Percentiles rank a stretch among this genome's conserved stretches.
Conservation (phyloP, 2,329 filamentous ascomycete genomes). For the Ceratocystis variospora region DNA sequence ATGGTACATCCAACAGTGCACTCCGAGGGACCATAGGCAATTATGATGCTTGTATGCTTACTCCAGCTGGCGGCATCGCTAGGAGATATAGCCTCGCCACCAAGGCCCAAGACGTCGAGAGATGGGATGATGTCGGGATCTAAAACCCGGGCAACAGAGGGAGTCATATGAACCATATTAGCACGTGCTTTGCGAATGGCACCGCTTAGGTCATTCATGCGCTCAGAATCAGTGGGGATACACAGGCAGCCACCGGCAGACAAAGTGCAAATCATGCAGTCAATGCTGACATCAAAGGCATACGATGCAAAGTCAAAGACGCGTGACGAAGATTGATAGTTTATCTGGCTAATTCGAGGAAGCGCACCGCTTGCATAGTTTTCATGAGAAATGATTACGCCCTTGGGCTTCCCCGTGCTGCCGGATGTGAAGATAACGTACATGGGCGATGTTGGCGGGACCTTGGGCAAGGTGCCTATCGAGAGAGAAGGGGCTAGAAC, state of each 20-base stretch:
- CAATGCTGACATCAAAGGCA: slow-evolving; percentile 42
- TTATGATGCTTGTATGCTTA: slow-evolving; percentile 33
- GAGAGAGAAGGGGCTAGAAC: slow-evolving; percentile 3
- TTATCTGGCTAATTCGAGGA: slow-evolving; percentile 31
- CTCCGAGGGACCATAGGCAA: slow-evolving; percentile 41
- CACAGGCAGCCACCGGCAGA: slow-evolving; percentile 37
- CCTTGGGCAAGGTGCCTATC: slow-evolving; percentile 24
- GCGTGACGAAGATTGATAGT: slow-evolving; percentile 31
- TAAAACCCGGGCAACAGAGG: slow-evolving; percentile 36
- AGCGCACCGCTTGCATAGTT: slow-evolving; percentile 35
- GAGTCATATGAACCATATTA: slow-evolving; percentile 40
- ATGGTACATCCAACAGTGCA: slow-evolving; percentile 40
- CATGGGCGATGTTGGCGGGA: slow-evolving; percentile 33
- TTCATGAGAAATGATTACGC: slow-evolving; percentile 39
- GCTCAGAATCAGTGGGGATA: slow-evolving; percentile 40
- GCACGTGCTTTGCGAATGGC: slow-evolving; percentile 32
- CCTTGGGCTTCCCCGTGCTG: slow-evolving; percentile 50
- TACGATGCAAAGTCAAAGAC: slow-evolving; percentile 39
- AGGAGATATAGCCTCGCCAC: slow-evolving; percentile 40
- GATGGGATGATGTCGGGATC: slow-evolving; percentile 34
- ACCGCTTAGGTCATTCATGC: slow-evolving; percentile 37
- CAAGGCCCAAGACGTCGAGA: slow-evolving; percentile 35
- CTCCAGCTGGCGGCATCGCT: slow-evolving; percentile 37
- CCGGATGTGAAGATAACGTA: slow-evolving; percentile 53
- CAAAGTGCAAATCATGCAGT: slow-evolving; percentile 42